These are phyloP conservation scores for Saccharomycopsis fermentans DNA, from an alignment of 805 yeast species.

Conservation along the genomic window DNA sequence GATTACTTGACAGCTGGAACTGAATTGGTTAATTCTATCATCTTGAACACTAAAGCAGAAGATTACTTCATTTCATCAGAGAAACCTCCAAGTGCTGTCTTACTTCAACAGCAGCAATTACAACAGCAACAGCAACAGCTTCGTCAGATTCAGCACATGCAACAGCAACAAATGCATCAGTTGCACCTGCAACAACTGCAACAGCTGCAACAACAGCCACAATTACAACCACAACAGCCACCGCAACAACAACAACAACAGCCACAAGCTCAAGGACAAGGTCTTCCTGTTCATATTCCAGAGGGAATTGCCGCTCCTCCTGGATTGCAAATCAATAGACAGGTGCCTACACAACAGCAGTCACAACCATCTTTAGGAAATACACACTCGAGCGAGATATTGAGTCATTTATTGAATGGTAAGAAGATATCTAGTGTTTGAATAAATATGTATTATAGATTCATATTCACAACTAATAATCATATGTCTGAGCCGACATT, in stretches of 20 bases:
- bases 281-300: conserved; percentile 5
- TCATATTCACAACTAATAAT: background rate
- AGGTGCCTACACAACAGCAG: background rate
- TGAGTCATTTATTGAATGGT: conserved; percentile 79
- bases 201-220: conserved; percentile 22
- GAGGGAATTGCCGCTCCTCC: conserved; percentile 17
- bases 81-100: conserved; percentile 20
- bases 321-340: conserved; percentile 9
- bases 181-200: conserved; percentile 29
- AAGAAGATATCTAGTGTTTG: conserved; percentile 29
- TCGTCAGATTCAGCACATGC: conserved; percentile 21
- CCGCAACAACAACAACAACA: conserved; percentile 21
- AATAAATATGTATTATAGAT: background rate
- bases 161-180: conserved; percentile 9
- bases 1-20: conserved; percentile 17
- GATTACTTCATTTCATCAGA: conserved; percentile 19
- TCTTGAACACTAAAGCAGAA: conserved; percentile 26
- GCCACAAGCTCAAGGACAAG: background rate
- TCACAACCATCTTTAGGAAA: conserved; percentile 17
- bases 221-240: conserved; percentile 24
- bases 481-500: background rate
- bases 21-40: conserved; percentile 29
- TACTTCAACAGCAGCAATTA: conserved; percentile 26
- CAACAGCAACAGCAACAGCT: conserved; percentile 27
- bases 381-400: conserved; percentile 66